Percentiles rank a stretch among this genome's conserved stretches.
phyloP scores from a whole-genome alignment of 495 filamentous ascomycete species.

The Neurospora sp. region DNA sequence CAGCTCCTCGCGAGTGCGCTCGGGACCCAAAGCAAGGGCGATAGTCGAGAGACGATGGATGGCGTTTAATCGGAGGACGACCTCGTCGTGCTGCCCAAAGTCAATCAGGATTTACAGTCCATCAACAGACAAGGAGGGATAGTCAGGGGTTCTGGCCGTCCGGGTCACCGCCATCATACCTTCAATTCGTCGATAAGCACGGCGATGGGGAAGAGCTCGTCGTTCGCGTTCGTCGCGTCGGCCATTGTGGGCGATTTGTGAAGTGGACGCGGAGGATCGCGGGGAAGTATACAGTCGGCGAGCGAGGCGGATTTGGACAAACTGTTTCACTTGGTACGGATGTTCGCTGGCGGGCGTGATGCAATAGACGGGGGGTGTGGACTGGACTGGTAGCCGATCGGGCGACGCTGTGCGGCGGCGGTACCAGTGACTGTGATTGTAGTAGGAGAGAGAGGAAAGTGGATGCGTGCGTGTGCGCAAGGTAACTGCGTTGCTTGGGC shows the following conservation, averaged over 20 bases:
- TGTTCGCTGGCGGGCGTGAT: slow-evolving; percentile 18
- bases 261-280: slow-evolving; percentile 6
- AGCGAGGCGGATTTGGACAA: slow-evolving; percentile 3
- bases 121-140: background rate
- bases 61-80: slow-evolving; percentile 91
- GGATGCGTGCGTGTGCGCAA: slow-evolving; percentile 3
- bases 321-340: slow-evolving; percentile 3
- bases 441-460: background rate
- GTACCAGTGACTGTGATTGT: background rate
- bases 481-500: background rate
- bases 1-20: slow-evolving; percentile 92
- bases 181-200: slow-evolving; percentile 99
- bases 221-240: slow-evolving; percentile 53
- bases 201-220: slow-evolving; percentile 98
- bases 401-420: slow-evolving; percentile 1
- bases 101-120: slow-evolving; percentile 13
- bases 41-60: slow-evolving; percentile 97
- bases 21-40: slow-evolving; percentile 86
- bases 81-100: slow-evolving; percentile 78
- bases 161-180: slow-evolving; percentile 43
- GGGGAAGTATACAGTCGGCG: slow-evolving; percentile 2
- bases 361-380: slow-evolving; percentile 19
- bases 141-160: background rate
- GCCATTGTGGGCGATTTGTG: slow-evolving; percentile 37
- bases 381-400: slow-evolving; percentile 2